Conservation (phyloP, 805 yeast genomes). For the Yarrowia sp. region DNA sequence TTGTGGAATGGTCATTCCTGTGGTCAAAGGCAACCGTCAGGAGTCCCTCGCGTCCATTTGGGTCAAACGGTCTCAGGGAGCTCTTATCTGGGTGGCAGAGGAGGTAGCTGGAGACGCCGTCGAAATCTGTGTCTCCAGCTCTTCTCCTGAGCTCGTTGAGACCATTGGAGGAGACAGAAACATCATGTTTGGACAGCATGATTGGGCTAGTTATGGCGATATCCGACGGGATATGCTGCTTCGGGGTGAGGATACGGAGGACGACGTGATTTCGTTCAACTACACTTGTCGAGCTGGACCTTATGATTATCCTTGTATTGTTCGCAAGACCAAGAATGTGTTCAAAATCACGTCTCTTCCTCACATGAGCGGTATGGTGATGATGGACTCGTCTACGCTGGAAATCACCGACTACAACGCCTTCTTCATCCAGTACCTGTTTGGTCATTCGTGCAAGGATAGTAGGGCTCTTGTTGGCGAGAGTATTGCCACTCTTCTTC, state of each 20-base stretch:
- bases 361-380: slow-evolving; percentile 81
- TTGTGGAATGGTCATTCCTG: slow-evolving; percentile 78
- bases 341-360: slow-evolving; percentile 75
- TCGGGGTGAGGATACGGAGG: background rate
- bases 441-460: slow-evolving; percentile 53
- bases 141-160: slow-evolving; percentile 29
- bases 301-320: slow-evolving; percentile 14
- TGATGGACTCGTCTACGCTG: slow-evolving; percentile 53
- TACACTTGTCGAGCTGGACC: slow-evolving; percentile 5
- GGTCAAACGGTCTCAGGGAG: slow-evolving; percentile 70
- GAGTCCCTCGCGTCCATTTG: slow-evolving; percentile 85
- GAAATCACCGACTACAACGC: slow-evolving; percentile 69
- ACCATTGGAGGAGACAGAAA: slow-evolving; percentile 30
- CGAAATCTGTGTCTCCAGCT: slow-evolving; percentile 49
- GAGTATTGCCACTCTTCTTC: slow-evolving; percentile 11
- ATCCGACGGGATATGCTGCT: background rate
- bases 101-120: slow-evolving; percentile 54
- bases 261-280: background rate
- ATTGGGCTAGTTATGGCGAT: slow-evolving; percentile 33
- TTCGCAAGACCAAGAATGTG: background rate
- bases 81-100: slow-evolving; percentile 81
- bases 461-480: slow-evolving; percentile 41
- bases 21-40: slow-evolving; percentile 61
- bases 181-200: slow-evolving; percentile 63
- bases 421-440: slow-evolving; percentile 73